Conservation (phyloP, 2,329 filamentous ascomycete genomes). For the Pseudogymnoascus pannorum region DNA sequence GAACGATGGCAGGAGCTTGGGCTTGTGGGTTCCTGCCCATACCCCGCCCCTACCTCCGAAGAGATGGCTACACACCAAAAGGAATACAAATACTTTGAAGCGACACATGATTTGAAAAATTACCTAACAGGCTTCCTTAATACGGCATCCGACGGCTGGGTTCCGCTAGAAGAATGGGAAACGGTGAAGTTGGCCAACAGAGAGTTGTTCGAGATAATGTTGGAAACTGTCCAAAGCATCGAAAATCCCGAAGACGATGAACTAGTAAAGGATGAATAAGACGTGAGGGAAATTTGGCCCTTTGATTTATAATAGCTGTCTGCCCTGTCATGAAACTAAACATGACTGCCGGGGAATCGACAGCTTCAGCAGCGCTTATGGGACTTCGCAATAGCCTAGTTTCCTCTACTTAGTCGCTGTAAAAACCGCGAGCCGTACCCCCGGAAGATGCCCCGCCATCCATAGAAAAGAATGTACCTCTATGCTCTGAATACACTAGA, state of each 20-base stretch:
- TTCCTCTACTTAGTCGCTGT: no score
- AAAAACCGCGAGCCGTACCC: no score
- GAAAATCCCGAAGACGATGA: background rate
- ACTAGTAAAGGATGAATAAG: background rate
- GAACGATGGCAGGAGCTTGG: slow-evolving; percentile 33
- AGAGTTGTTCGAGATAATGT: slow-evolving; percentile 9
- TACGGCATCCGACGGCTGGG: slow-evolving; percentile 20
- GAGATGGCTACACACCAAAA: slow-evolving; percentile 17
- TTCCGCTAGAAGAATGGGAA: slow-evolving; percentile 20
- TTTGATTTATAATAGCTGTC: background rate
- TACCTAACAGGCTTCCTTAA: slow-evolving; percentile 13
- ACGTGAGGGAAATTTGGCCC: background rate
- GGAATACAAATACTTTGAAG: slow-evolving; percentile 17
- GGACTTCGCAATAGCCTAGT: no score
- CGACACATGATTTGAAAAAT: slow-evolving; percentile 16
- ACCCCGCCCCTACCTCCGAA: slow-evolving; percentile 12
- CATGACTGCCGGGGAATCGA: no score
- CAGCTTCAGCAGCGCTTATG: no score
- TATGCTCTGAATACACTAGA: no score
- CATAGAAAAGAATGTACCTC: no score
- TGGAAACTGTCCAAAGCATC: slow-evolving; percentile 1
- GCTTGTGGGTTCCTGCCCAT: slow-evolving; percentile 29
- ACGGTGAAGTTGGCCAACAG: slow-evolving; percentile 6
- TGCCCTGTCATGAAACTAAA: no score
- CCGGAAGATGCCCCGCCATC: no score